These are phyloP conservation scores for Myrica gale DNA, from an alignment of 306 rosid species.

Conservation along the genomic window DNA sequence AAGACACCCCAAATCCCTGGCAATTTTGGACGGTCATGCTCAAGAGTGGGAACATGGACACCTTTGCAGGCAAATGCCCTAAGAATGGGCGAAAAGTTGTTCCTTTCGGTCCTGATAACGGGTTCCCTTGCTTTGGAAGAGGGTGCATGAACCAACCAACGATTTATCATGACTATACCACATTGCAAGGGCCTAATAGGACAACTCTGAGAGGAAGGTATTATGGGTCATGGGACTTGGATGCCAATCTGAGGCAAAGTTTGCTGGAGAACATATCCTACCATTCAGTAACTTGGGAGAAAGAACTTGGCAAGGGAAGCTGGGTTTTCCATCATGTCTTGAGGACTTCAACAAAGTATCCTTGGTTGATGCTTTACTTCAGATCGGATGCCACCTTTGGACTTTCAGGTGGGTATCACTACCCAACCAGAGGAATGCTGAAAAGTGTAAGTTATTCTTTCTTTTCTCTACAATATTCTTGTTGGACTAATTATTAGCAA, in stretches of 20 bases:
- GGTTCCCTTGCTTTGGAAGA: constrained; percentile 52
- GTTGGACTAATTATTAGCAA: neutral
- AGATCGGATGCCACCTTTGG: constrained; percentile 60
- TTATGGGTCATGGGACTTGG: constrained; percentile 54
- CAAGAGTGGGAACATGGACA: constrained; percentile 62
- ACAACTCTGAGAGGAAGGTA: constrained; percentile 42
- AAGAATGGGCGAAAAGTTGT: constrained; percentile 41
- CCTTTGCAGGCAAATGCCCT: constrained; percentile 46
- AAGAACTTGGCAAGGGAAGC: constrained; percentile 45
- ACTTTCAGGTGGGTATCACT: constrained; percentile 57
- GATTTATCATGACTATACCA: constrained; percentile 51
- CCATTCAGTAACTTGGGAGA: constrained; percentile 52
- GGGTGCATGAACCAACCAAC: constrained; percentile 65
- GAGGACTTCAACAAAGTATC: constrained; percentile 56
- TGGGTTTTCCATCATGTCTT: constrained; percentile 56
- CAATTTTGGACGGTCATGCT: constrained; percentile 71
- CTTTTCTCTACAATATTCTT: neutral
- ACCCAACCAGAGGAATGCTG: constrained; percentile 53
- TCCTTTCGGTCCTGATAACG: constrained; percentile 31
- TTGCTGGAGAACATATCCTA: constrained; percentile 36
- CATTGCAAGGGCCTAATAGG: constrained; percentile 29
- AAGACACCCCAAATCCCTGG: constrained; percentile 52
- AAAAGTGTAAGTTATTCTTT: constrained; percentile 46
- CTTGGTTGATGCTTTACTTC: constrained; percentile 65
- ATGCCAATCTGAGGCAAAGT: constrained; percentile 26